These are phyloP conservation scores for Bisporella sp. DNA, from an alignment of 2,329 filamentous ascomycete species.

Conservation along the genomic window DNA sequence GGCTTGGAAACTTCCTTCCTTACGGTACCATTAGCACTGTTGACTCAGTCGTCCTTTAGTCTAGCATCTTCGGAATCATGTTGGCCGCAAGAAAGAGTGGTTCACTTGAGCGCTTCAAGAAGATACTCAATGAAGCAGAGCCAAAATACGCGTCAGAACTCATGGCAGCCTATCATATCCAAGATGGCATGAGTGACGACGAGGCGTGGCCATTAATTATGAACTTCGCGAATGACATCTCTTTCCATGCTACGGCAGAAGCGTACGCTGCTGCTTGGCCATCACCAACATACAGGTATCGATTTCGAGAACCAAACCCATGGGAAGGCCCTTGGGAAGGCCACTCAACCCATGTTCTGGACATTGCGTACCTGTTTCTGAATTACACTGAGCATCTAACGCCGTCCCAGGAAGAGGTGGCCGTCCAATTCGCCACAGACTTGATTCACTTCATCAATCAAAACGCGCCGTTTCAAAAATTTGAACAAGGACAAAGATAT, in stretches of 20 bases:
- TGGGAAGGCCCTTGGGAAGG: slow-evolving; percentile 37
- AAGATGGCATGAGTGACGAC: slow-evolving; percentile 29
- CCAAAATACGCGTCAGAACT: slow-evolving; percentile 21
- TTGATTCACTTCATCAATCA: too few relatives aligned
- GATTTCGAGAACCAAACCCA: slow-evolving; percentile 41
- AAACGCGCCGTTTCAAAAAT: too few relatives aligned
- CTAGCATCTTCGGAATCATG: neutral
- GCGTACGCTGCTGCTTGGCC: slow-evolving; percentile 33
- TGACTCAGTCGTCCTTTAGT: too few relatives aligned
- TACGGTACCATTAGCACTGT: too few relatives aligned
- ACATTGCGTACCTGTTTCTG: slow-evolving; percentile 38
- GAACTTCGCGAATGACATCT: slow-evolving; percentile 37
- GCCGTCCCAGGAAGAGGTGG: too few relatives aligned
- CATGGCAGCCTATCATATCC: slow-evolving; percentile 32
- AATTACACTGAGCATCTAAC: slow-evolving; percentile 24
- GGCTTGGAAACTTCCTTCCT: too few relatives aligned
- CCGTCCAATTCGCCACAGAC: too few relatives aligned
- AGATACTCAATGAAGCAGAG: slow-evolving; percentile 4
- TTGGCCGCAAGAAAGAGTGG: slow-evolving; percentile 15
- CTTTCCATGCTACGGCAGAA: slow-evolving; percentile 36
- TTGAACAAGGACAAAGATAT: too few relatives aligned
- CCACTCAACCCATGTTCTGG: slow-evolving; percentile 36
- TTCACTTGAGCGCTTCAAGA: slow-evolving; percentile 29
- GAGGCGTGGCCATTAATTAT: slow-evolving; percentile 35
- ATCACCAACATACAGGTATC: slow-evolving; percentile 31